These are phyloP conservation scores for Ceratobasidium papillatum DNA, from an alignment of 1,284 basidiomycete genomes.

Conservation along the genomic window DNA sequence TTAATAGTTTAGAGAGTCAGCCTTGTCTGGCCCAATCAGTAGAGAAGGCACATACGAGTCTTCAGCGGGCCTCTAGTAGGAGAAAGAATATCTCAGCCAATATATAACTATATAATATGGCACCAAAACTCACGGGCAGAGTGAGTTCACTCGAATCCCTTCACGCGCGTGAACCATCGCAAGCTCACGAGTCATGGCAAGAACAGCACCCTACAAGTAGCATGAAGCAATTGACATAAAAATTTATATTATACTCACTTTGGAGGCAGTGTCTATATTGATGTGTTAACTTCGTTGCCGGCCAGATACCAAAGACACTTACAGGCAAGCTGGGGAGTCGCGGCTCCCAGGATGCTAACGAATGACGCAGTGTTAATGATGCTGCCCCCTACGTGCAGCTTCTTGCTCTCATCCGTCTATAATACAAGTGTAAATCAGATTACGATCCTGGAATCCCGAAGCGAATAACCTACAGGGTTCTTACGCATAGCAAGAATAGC, in stretches of 20 bases:
- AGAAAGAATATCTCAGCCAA: slow-evolving; percentile 9
- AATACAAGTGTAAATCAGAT: neutral
- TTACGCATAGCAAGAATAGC: slow-evolving; percentile 95
- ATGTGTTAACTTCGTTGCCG: neutral
- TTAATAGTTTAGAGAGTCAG: slow-evolving; percentile 48
- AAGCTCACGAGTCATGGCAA: slow-evolving; percentile 97
- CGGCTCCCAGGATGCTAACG: slow-evolving; percentile 91
- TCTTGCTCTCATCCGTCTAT: slow-evolving; percentile 74
- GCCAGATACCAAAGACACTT: slow-evolving; percentile 51
- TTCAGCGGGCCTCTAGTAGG: slow-evolving; percentile 82
- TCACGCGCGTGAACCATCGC: slow-evolving; percentile 97
- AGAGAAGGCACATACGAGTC: slow-evolving; percentile 70
- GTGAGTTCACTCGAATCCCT: slow-evolving; percentile 92
- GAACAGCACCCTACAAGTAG: slow-evolving; percentile 78
- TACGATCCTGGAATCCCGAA: neutral
- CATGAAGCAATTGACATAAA: neutral
- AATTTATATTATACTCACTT: slow-evolving; percentile 57
- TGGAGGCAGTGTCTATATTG: slow-evolving; percentile 79
- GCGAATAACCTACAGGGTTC: slow-evolving; percentile 62
- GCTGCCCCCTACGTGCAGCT: slow-evolving; percentile 84
- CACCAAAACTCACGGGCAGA: slow-evolving; percentile 82
- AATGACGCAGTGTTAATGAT: slow-evolving; percentile 99
- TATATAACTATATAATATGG: slow-evolving; percentile 22
- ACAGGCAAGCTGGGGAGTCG: slow-evolving; percentile 96
- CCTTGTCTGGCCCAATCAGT: slow-evolving; percentile 21